Evolutionary conservation across 495 filamentous ascomycete species (phyloP), one percentile per base, ranked within the genome.

Genomic region (Xylaria palmicola): DNA sequence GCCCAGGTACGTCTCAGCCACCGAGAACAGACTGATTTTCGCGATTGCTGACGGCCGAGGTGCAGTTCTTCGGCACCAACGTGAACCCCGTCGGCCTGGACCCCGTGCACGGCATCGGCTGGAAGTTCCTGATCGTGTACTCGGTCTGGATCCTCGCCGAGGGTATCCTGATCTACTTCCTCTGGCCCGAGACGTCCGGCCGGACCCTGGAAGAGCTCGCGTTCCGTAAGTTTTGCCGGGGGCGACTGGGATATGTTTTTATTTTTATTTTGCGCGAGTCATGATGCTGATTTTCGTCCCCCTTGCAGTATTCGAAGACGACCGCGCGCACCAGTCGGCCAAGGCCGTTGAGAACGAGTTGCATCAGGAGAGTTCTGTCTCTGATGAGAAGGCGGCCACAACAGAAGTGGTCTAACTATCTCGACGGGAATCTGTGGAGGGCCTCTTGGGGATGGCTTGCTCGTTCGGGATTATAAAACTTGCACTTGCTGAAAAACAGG

Each of bases 111-210:
- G 77, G 71, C 20, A 85, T 87, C 48, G 73, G 75, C 12, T 90
- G 86, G 86, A 83, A 79, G 64, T 88, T 83, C 73, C 78, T 86
- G 32, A 74, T 87, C 37, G 81, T 85, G 30, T 88, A 88, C 72
- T 83, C 77, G 65, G 77, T 77, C 68, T 86, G 81, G 82, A 72
- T 86, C 47, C 72, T 69, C 0, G 78, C 83, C 26, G 83, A 86
- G 55, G 65, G 79, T 5, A 19, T 77, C 24, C 79, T 86, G 52
- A 77, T 88, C 50, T 87, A 72, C 57, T 81, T 81, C 59, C 74
- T 87, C 55, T 86, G 83, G 75, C 84, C 84, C 3, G 85, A 87
- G 69, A 87, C 85, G 4, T 62, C 75, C 19, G 77, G 76, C 27
- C 75, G 81, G 8, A 86, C 83, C 20, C 73, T 87, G 10, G 84